Evolutionary conservation across 345 rosid species (phyloP), one percentile per base, ranked within the genome.

Genomic region (Balakata baccata): DNA sequence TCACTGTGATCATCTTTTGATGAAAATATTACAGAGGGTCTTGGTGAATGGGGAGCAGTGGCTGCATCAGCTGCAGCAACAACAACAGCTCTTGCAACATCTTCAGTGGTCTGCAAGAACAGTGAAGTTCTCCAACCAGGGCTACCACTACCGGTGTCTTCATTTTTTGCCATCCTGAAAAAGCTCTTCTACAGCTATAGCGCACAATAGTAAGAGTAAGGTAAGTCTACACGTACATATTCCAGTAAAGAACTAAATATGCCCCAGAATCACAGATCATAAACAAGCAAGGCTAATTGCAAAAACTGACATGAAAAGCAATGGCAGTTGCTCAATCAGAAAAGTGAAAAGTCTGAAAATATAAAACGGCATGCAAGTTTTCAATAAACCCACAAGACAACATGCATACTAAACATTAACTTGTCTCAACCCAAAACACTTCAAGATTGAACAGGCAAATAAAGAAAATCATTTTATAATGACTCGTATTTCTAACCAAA

Each of bases 11-110:
- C 97, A 22, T 86, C 95, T 72, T 85, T 88, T 0, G 94, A 82
- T 10, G 94, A 90, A 78, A 85, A 94, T 4, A 94, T 92, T 13
- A 91, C 96, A 57, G 92, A 94, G 0, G 97, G 98, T 70, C 93
- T 77, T n/a, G 93, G 88, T 29, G 97, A 89, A 77, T 70, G 88
- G 46, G 85, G 81, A 11, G 90, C 86, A 49, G 92, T 83, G 20
- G 97, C 94, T 8, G 97, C 88, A 66, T 86, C 88, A 23, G 88
- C 87, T 6, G 87, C 97, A n/a, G 92, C 88, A 54, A 92, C 92
- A 63, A n/a, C n/a, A 29, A 90, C 90, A 77, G 93, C 95, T 79
- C 75, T 87, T 13, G 92, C 93, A 50, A 90, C 92, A 84, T 92
- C 97, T 80, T 92, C 94, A 3, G 87, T 87, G 0, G 94, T 89